Conservation (phyloP, 2,329 filamentous ascomycete species). For the Rhytidhysteron rufulum region DNA sequence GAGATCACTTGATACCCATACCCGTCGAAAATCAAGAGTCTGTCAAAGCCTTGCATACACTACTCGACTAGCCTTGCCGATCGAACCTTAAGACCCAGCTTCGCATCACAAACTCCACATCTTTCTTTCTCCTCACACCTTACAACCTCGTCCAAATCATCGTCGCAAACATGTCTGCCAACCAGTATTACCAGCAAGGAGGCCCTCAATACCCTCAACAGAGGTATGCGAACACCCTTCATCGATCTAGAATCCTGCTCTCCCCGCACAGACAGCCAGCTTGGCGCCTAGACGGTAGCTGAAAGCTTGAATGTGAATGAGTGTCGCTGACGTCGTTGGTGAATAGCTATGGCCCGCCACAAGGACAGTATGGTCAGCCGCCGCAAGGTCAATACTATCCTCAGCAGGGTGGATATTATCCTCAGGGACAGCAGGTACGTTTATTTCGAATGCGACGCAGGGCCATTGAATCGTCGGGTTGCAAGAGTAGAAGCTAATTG, state of each 20-base stretch:
- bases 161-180: conserved; percentile 26
- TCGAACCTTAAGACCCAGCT: too few species aligned
- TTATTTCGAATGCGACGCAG: too few species aligned
- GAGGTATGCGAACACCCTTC: too few species aligned
- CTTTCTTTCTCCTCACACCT: not conserved
- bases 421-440: too few species aligned
- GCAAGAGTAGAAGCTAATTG: too few species aligned
- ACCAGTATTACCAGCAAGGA: conserved; percentile 34
- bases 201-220: conserved; percentile 35
- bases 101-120: not conserved
- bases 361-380: conserved; percentile 10
- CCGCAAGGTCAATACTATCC: conserved; percentile 28
- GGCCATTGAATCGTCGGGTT: too few species aligned
- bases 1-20: too few species aligned
- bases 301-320: conserved; percentile 3
- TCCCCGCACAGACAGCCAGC: conserved; percentile 12
- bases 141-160: too few species aligned
- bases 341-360: conserved; percentile 20
- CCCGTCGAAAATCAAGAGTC: too few species aligned
- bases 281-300: too few species aligned
- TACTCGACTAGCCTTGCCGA: too few species aligned
- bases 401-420: conserved; percentile 13
- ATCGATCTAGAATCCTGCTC: conserved; percentile 6
- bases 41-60: too few species aligned
- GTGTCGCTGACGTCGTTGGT: conserved; percentile 6